Base-by-base conservation (phyloP, 257 asterid species). In the Cynanchum wilfordii region DNA sequence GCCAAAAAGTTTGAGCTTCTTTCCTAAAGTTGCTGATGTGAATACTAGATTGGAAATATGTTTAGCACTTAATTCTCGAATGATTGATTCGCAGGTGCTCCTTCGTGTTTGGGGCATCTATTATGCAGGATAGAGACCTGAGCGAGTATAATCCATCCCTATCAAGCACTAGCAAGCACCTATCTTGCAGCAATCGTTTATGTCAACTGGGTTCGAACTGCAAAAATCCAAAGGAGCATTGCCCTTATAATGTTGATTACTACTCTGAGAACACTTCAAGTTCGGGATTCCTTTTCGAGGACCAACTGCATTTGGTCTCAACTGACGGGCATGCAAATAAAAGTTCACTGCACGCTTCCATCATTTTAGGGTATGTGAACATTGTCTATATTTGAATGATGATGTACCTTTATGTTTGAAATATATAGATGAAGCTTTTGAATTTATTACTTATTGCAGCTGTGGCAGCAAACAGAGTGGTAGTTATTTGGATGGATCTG, bases 401-500 rank as follows among this genome's bases (percentile, higher is more conserved):
- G 73, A 58, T 19, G 40, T 51, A 58, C 67, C 66, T 54, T 27
- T 38, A 25, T 63, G 76, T 47, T 70, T 68, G 42, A 54, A 51
- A 29, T 24, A n/a, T 27, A 22, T 20, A 42, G 42, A 54, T 29
- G 16, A 55, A 15, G 20, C 17, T 59, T 62, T 22, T 42, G 13
- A 20, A 57, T 50, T 29, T 29, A 75, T 70, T 40, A n/a, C 55
- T 51, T 27, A 69, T 78, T 78, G 77, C 86, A 91, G 97, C 58
- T 91, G 97, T 78, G 97, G 97, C 65, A 86, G 89, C 86, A 85
- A 81, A 82, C 97, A 91, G 80, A 89, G 85, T 59, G 97, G 97
- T 52, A 51, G 17, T 20, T 91, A 91, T 82, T 76, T 91, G 84
- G 79, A 82, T 36, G 97, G 95, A 78, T 71, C 85, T 78, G 96